These are phyloP conservation scores for Rhodotorula sp. DNA, from an alignment of 1,284 basidiomycete genomes.

Conservation along the genomic window DNA sequence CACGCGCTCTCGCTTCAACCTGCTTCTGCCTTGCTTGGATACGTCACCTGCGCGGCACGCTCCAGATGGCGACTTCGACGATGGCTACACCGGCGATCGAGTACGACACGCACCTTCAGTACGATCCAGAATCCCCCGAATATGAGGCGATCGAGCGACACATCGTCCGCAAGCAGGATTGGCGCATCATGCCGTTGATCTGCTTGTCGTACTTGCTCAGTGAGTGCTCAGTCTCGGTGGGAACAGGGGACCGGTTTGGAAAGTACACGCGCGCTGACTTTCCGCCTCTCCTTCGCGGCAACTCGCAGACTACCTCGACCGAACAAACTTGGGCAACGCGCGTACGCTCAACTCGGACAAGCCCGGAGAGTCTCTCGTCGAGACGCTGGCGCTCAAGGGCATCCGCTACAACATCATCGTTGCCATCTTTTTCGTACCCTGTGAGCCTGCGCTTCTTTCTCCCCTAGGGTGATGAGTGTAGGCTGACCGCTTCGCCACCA, in stretches of 20 bases:
- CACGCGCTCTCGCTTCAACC: too few relatives aligned
- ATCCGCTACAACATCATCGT: conserved; percentile 26
- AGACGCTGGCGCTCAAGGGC: conserved; percentile 20
- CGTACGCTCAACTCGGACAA: conserved; percentile 35
- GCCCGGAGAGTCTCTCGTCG: conserved; percentile 23
- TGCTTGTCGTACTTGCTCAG: conserved; percentile 26
- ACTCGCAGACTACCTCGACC: conserved; percentile 18
- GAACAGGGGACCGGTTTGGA: not conserved
- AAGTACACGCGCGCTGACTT: not conserved
- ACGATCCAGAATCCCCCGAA: conserved; percentile 9
- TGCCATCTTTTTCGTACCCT: conserved; percentile 30
- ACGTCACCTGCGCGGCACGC: too few relatives aligned
- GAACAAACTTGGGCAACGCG: conserved; percentile 30
- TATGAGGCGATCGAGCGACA: conserved; percentile 20
- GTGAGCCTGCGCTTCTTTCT: not conserved
- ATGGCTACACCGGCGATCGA: not conserved
- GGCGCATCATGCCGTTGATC: conserved; percentile 31
- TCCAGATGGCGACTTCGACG: not conserved
- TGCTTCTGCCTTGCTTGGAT: too few relatives aligned
- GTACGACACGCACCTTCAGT: conserved; percentile 8
- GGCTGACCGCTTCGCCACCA: too few relatives aligned
- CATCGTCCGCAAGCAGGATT: conserved; percentile 26
- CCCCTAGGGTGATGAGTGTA: too few relatives aligned
- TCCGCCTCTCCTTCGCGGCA: not conserved
- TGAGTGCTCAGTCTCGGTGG: not conserved